A percentile compares a stretch with the other conserved stretches of the same genome.
These are phyloP conservation scores for Iberis pinnata DNA, from an alignment of 345 rosid species.

Conservation along the genomic window DNA sequence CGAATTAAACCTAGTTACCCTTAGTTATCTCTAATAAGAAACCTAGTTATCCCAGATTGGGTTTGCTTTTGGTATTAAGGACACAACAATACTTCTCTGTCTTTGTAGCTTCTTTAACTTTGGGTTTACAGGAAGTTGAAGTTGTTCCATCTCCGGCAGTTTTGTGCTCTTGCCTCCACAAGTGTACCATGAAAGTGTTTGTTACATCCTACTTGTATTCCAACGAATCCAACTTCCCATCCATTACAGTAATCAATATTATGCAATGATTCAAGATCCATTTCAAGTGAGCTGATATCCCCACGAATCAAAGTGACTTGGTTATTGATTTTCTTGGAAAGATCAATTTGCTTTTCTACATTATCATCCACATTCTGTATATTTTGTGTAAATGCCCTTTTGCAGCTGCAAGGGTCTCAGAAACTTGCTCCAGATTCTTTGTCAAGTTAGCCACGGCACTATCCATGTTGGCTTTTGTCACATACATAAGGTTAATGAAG, in stretches of 20 bases:
- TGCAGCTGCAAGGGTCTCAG: slow-evolving; percentile 67
- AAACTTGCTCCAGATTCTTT: slow-evolving; percentile 67
- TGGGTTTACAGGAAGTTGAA: slow-evolving; percentile 28
- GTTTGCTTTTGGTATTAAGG: no score
- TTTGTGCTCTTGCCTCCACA: slow-evolving; percentile 35
- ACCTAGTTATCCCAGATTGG: no score
- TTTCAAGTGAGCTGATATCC: slow-evolving; percentile 47
- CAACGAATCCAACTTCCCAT: slow-evolving; percentile 60
- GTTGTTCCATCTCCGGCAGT: slow-evolving; percentile 29
- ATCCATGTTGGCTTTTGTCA: slow-evolving; percentile 72
- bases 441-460: slow-evolving; percentile 75
- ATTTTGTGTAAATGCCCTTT: slow-evolving; percentile 78
- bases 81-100: no score
- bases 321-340: slow-evolving; percentile 59
- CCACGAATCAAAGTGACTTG: slow-evolving; percentile 52
- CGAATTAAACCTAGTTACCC: no score
- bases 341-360: slow-evolving; percentile 71
- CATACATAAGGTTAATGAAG: slow-evolving; percentile 82
- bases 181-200: slow-evolving; percentile 19
- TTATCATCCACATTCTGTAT: slow-evolving; percentile 74
- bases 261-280: slow-evolving; percentile 52
- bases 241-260: slow-evolving; percentile 57
- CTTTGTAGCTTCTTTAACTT: no score
- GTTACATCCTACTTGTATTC: slow-evolving; percentile 67
- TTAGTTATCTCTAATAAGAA: no score